Evolutionary conservation across 2,329 filamentous ascomycete species (phyloP), one percentile per base, ranked within the genome.

Genomic region (Aspergillus pseudoterreus): DNA sequence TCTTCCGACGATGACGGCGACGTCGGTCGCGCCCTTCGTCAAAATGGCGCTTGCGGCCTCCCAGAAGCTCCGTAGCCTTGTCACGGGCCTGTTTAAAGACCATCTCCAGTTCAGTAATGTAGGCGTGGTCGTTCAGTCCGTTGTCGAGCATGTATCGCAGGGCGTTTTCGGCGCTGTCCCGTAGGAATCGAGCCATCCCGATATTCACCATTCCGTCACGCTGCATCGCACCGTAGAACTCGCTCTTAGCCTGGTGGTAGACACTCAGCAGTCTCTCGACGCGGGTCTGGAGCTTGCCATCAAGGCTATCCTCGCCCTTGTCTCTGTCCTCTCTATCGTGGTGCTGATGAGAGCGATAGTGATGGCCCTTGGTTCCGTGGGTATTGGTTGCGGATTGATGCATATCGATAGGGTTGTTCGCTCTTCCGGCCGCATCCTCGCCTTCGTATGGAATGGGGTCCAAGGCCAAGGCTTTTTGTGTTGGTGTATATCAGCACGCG

Each of bases 101-200:
- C 4, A 59, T 50, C 22, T 69, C 55, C 11, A 75, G 56, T 39
- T 73, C 70, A 0, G 64, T 52, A 11, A 71, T 49, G 49, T 70
- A 54, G 12, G 50, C 48, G 46, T 72, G 62, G 10, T 66, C 55
- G 3, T 53, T 47, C 15, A 57, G 47, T 9, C 56, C 58, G 19
- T 62, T 58, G 9, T 60, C 48, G 22, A 58, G 52, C 8, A 75
- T 57, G 43, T 71, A 71, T 12, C 61, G 58, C 14, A 74, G 59
- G 1, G 66, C 61, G 48, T 75, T 75, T 51, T 75, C 73, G 5
- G 72, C 71, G 1, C 71, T 75, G 56, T 76, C 73, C 3, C 73
- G 70, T 22, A 76, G 67, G 45, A 74, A 75, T 45, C 69, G 69
- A 21, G 71, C 69, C 1, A 65, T 59, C 19, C 60, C 55, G 33